Conservation (phyloP, 495 filamentous ascomycete genomes). For the Aspergillus haitiensis region DNA sequence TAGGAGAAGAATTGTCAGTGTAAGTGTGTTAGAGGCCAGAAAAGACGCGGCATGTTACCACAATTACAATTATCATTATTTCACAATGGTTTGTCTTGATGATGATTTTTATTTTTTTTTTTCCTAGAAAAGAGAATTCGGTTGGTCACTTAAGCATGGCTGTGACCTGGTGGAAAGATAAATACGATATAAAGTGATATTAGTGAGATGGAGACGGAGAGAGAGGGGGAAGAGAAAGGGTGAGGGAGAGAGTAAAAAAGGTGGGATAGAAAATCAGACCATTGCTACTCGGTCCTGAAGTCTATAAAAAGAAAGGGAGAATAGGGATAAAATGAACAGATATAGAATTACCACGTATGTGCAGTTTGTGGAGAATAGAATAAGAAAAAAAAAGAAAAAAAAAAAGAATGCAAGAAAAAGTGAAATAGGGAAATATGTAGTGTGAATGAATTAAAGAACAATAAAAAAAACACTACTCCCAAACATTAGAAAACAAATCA, state of each 20-base stretch:
- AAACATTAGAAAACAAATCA: slow-evolving; percentile 93
- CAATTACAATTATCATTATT: too few species aligned
- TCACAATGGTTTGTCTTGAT: too few species aligned
- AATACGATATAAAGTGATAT: neutral
- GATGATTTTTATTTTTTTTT: too few species aligned
- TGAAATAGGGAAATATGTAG: slow-evolving; percentile 6
- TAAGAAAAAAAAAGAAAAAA: slow-evolving; percentile 4
- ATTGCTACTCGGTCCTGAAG: neutral
- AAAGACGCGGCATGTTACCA: too few species aligned
- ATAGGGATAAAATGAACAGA: too few species aligned
- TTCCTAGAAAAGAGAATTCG: too few species aligned
- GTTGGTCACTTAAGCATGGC: too few species aligned
- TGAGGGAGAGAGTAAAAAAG: neutral
- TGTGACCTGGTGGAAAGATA: neutral
- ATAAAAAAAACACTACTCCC: slow-evolving; percentile 56
- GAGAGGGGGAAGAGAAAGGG: slow-evolving; percentile 1
- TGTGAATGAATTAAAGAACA: slow-evolving; percentile 7
- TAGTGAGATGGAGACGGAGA: neutral
- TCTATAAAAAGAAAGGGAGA: slow-evolving; percentile 32
- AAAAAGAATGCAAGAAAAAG: neutral
- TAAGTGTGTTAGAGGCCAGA: too few species aligned
- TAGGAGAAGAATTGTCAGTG: too few species aligned
- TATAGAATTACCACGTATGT: too few species aligned
- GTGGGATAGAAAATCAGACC: slow-evolving; percentile 2
- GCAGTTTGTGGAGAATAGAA: neutral